Base-by-base conservation (phyloP, 371 early-diverging fungal species). In the Mucor sp. region DNA sequence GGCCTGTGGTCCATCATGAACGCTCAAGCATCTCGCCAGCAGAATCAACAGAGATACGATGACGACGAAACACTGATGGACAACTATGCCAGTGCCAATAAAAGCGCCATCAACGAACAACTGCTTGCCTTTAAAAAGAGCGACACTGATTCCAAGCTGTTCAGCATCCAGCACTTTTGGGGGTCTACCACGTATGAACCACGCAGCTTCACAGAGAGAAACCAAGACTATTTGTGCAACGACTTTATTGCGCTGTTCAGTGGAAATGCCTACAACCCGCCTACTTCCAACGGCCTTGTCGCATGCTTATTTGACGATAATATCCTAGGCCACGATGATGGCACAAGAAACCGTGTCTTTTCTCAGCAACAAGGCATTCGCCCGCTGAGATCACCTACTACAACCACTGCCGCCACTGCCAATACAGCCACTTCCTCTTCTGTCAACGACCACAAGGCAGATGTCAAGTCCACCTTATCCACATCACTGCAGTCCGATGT, bases 241-340 rank as follows among this genome's bases (percentile, higher is more conserved):
- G 96, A 97, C 73, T 94, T 95, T 73, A 85, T 94, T 17, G 74
- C 89, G 28, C 75, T 95, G 25, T 91, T 95, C 72, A 78, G 86
- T 15, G 92, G 81, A 28, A 74, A 68, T 65, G 78, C 79, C 0
- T 78, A 81, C 50, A 72, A 61, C 35, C 61, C 71, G 4, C 74
- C 91, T 56, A 85, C 91, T 19, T 86, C 82, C 61, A 94, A 94
- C 65, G 79, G 90, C 12, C 92, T 98, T 67, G 81, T 96, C 30
- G 81, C 90, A 6, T 82, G 85, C 28, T 65, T 98, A 60, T 94
- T 98, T 75, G 84, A 87, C 19, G 91, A 93, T 66, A 75, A 81
- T 21, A 78, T 79, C 25, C 66, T 89, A 7, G 87, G 90, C 4
- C 89, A 90, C 21, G 89, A 91, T 76, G 87, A 87, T 47, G 90